Evolutionary conservation across 23 red algal genomes (phyloP), one percentile per base, ranked within the genome.

Genomic region (Cyanidiococcus yangmingshanensis): DNA sequence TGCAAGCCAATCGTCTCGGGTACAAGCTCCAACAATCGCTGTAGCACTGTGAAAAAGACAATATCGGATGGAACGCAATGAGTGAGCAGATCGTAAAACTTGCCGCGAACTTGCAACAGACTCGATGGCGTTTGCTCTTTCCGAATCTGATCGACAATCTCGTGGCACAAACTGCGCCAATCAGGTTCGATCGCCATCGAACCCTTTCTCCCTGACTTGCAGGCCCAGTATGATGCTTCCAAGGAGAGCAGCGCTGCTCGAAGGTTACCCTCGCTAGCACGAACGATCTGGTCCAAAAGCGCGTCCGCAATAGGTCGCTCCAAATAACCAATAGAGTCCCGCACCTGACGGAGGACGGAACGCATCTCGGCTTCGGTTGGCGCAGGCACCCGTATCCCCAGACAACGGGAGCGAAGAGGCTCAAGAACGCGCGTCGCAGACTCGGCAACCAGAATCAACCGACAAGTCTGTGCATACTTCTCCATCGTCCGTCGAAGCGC

Each of bases 401-500:
- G 58, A 77, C 94, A 98, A 0, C 94, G 85, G 36, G 77, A 84
- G 45, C 94, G 94, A 58, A 98, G 86, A 32, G 94, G 94, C 37
- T 91, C 94, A 37, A 89, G 25, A 0, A 98, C 80, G 57, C 84
- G 90, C 7, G 94, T 86, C 59, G 63, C 59, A 21, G 79, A 82
- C 38, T 91, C 88, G n/a, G 94, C 88, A 15, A 89, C 67, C 85
- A 98, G 81, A 26, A 98, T 82, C 1, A 98, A 45, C 27, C 94
- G 84, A 79, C 94, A 98, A 40, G 87, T 92, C 37, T 80, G 77
- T 29, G 94, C 58, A 74, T 98, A 98, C 39, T 87, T 83, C 76
- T 98, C 94, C 94, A 98, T 98, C 0, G 94, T 98, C 26, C 94
- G 81, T 2, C 94, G 76, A 37, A 98, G 77, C 3, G 94, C 94